Evolutionary conservation across 2,329 filamentous ascomycete species (phyloP).

Genomic region (Harringtonia lauricola): DNA sequence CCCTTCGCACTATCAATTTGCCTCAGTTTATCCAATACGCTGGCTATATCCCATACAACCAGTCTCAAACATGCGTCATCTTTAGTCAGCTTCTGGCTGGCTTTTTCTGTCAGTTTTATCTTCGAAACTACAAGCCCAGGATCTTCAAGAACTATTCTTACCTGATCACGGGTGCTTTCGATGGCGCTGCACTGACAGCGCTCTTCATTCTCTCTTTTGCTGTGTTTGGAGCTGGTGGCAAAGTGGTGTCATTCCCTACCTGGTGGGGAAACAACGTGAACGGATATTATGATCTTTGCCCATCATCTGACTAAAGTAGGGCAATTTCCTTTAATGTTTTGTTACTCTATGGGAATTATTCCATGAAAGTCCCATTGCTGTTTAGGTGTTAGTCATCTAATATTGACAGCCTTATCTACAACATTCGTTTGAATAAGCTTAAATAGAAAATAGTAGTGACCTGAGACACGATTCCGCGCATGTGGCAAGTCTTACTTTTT

Average conservation of each 20-base stretch:
- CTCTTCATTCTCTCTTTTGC: slow-evolving; percentile 45
- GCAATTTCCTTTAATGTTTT: too few species aligned
- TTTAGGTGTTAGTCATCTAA: too few species aligned
- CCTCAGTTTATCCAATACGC: slow-evolving; percentile 43
- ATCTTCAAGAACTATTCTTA: slow-evolving; percentile 44
- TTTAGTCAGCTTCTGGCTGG: slow-evolving; percentile 30
- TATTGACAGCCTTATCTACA: too few species aligned
- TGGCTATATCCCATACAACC: slow-evolving; percentile 43
- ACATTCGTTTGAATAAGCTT: too few species aligned
- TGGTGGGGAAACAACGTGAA: slow-evolving; percentile 45
- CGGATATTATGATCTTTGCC: slow-evolving; percentile 38
- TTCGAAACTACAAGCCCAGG: slow-evolving; percentile 38
- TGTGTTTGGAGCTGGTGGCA: slow-evolving; percentile 37
- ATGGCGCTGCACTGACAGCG: slow-evolving; percentile 35
- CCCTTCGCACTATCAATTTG: slow-evolving; percentile 34
- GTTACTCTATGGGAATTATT: too few species aligned
- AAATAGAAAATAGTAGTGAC: too few species aligned
- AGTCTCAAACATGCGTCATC: slow-evolving; percentile 43
- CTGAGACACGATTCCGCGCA: too few species aligned
- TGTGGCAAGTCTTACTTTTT: too few species aligned
- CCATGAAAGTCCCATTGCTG: too few species aligned
- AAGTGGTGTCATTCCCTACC: slow-evolving; percentile 30
- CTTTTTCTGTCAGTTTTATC: slow-evolving; percentile 38
- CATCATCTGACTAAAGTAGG: slow-evolving; percentile 13
- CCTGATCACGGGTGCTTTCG: slow-evolving; percentile 39